Evolutionary conservation across 208 protist species (phyloP).

Genomic region (Naegleria lovaniensis): DNA sequence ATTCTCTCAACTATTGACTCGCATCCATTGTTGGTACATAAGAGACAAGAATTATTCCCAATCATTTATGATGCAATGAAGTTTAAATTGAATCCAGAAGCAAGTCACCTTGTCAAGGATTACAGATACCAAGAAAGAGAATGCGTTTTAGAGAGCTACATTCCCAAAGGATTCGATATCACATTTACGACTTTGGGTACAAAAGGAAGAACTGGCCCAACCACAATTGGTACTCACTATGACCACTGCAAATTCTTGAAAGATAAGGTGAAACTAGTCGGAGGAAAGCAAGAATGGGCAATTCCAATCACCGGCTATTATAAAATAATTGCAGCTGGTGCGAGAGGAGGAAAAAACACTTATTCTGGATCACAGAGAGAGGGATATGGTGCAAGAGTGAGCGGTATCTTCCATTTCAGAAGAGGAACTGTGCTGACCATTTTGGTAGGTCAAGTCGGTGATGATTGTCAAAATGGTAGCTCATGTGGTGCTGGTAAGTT

Average conservation of each 20-base stretch:
- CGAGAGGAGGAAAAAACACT: neutral
- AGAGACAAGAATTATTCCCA: neutral
- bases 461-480: neutral
- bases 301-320: neutral
- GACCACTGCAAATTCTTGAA: neutral
- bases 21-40: neutral
- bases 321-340: neutral
- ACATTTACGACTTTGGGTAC: neutral
- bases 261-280: neutral
- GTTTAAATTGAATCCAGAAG: neutral
- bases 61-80: neutral
- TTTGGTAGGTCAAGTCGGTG: neutral
- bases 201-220: neutral
- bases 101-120: neutral
- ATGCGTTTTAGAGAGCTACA: neutral
- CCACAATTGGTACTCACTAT: neutral
- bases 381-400: neutral
- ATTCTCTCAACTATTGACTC: neutral
- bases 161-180: neutral
- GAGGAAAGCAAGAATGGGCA: neutral
- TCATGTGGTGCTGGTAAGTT: neutral
- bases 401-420: neutral
- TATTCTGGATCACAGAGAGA: neutral
- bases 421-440: neutral
- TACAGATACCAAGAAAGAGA: neutral